These are phyloP conservation scores for Ustilago bromivora DNA, from an alignment of 1,284 basidiomycete species.

Conservation along the genomic window DNA sequence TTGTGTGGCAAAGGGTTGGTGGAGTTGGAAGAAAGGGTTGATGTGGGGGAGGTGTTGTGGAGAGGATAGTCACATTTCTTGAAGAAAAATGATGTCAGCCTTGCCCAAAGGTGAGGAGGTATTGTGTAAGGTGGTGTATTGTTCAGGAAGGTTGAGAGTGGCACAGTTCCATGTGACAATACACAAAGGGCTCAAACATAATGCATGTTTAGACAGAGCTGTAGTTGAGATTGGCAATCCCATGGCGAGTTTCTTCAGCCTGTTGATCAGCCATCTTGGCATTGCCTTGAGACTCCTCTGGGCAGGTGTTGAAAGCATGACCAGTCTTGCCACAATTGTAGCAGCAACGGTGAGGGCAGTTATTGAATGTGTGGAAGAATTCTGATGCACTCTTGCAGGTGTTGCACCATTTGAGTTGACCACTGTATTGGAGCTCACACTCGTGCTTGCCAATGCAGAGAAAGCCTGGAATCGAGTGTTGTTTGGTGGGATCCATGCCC, in stretches of 20 bases:
- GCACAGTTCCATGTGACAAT: background rate
- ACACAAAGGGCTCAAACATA: too few relatives aligned
- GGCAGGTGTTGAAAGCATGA: background rate
- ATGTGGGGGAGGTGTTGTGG: background rate
- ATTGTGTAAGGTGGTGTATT: background rate
- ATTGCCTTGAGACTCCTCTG: background rate
- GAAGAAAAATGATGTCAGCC: background rate
- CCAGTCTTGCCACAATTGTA: background rate
- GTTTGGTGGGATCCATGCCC: too few relatives aligned
- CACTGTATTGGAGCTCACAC: background rate
- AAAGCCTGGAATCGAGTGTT: background rate
- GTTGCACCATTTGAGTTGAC: slow-evolving; percentile 3
- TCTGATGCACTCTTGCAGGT: background rate
- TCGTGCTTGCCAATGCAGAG: background rate
- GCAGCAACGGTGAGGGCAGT: background rate
- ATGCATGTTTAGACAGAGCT: background rate
- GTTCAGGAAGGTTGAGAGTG: background rate
- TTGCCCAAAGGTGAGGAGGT: background rate
- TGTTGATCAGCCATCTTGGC: background rate
- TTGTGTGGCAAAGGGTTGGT: background rate
- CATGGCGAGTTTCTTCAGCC: background rate
- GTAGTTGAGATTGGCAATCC: background rate
- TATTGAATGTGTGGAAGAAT: background rate
- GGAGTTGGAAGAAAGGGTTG: background rate
- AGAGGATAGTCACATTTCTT: background rate